Conservation (phyloP, 2,329 filamentous ascomycete genomes). For the Tolypocladium tropicale region DNA sequence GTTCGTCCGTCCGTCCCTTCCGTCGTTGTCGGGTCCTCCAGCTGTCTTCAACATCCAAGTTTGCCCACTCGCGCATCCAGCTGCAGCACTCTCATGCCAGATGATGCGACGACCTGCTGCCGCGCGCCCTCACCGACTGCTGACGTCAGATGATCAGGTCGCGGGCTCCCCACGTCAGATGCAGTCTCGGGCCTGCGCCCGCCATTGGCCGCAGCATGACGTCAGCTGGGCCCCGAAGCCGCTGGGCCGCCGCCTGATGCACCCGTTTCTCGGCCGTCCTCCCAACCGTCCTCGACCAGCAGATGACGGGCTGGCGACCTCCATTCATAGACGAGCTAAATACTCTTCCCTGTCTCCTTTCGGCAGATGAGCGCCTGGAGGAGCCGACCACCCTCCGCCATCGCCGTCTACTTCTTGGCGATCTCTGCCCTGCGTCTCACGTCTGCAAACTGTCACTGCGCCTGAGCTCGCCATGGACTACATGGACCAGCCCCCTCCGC, state of each 20-base stretch:
- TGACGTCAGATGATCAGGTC: neutral
- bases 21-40: too few relatives aligned
- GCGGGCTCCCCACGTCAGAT: neutral
- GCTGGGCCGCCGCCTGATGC: neutral
- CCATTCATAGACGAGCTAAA: neutral
- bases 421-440: neutral
- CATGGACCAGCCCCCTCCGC: slow-evolving; percentile 15
- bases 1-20: too few relatives aligned
- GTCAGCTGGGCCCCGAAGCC: neutral
- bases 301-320: neutral
- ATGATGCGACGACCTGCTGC: neutral
- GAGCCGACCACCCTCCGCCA: neutral
- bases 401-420: neutral
- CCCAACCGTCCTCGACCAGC: too few relatives aligned
- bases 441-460: neutral
- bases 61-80: neutral
- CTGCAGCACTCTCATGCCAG: neutral
- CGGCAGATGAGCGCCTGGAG: neutral
- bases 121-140: neutral
- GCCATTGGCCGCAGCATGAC: neutral
- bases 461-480: neutral
- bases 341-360: neutral
- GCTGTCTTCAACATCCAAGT: too few relatives aligned
- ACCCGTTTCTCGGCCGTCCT: neutral
- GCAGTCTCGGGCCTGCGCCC: neutral